These are phyloP conservation scores for Apiotrichum sp. DNA, from an alignment of 1,284 basidiomycete species.

Conservation along the genomic window DNA sequence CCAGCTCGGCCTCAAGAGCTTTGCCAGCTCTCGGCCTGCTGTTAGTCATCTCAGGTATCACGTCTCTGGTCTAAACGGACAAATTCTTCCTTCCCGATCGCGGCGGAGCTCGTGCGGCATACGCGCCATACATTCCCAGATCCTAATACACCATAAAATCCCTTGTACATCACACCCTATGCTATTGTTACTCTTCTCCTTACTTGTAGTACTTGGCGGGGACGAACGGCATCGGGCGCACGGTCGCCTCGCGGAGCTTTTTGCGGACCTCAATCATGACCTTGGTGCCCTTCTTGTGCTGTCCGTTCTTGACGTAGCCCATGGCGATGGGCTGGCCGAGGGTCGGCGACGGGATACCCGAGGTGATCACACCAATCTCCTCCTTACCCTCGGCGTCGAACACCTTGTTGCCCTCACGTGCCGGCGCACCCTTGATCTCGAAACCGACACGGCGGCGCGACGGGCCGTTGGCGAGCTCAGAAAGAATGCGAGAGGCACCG, in stretches of 20 bases:
- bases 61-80: no score
- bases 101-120: no score
- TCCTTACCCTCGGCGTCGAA: slow-evolving; percentile 56
- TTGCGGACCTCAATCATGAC: slow-evolving; percentile 48
- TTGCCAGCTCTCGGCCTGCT: no score
- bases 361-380: slow-evolving; percentile 71
- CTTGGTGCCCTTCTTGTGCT: slow-evolving; percentile 86
- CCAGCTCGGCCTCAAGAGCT: no score
- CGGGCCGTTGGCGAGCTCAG: slow-evolving; percentile 75
- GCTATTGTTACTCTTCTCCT: background rate
- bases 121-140: no score
- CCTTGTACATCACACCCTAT: no score
- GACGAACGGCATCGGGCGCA: slow-evolving; percentile 48
- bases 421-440: slow-evolving; percentile 75
- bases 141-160: background rate
- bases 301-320: slow-evolving; percentile 77
- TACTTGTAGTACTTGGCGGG: slow-evolving; percentile 47
- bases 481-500: slow-evolving; percentile 69
- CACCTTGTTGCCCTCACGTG: slow-evolving; percentile 79
- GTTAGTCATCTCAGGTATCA: no score
- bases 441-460: slow-evolving; percentile 75
- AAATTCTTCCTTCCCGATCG: no score
- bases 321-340: slow-evolving; percentile 90
- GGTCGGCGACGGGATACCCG: slow-evolving; percentile 91
- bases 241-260: slow-evolving; percentile 42